Base-by-base conservation (phyloP, 2,329 filamentous ascomycete species). In the Sporothrix phasma region DNA sequence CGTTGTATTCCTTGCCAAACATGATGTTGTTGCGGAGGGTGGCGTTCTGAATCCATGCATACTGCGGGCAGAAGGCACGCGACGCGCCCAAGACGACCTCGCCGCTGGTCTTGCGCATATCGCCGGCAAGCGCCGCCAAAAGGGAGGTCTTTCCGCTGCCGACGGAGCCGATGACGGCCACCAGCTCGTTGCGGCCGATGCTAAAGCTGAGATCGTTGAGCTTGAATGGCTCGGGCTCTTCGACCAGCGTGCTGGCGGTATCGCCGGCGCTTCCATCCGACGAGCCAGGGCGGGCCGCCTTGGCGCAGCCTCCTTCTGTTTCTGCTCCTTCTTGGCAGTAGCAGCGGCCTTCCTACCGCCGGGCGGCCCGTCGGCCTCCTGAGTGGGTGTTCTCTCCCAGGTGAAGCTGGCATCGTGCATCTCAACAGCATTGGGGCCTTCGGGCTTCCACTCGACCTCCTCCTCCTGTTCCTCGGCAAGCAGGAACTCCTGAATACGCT, bases 31-130 rank as follows among this genome's bases (percentile, higher is more conserved):
- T 85, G 67, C 85, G 86, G 3, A 97, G 83, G 0, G 88, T 90
- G 0, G 91, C 82, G 71, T 97, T 97, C 72, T 97, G 93, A 58
- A 99, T 96, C 94, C 94, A 99, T 0, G 94, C 90, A 72, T 96
- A 96, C 73, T 99, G 93, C 0, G 93, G 93, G 69, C 94, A 97
- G 71, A 96, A 97, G 0, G 93, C 90, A 67, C 92, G 82, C 3
- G 86, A 87, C 0, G 90, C 90, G 46, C 92, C 90, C 69, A 94
- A 82, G 0, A 84, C 82, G 5, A 95, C 82, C 43, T 88, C 81
- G 11, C 92, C 92, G 3, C 76, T 78, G 0, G 89, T 95, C 73
- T 88, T 88, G 51, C 92, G 86, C 93, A 97, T 97, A 68, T 97
- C 93, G 26, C 94, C 93, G 0, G 92, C 93, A 53, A 99, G 77